Percentiles rank a stretch among this genome's conserved stretches.
These are phyloP conservation scores for Silene latifolia DNA, from an alignment of 148 eudicot species.

Conservation along the genomic window DNA sequence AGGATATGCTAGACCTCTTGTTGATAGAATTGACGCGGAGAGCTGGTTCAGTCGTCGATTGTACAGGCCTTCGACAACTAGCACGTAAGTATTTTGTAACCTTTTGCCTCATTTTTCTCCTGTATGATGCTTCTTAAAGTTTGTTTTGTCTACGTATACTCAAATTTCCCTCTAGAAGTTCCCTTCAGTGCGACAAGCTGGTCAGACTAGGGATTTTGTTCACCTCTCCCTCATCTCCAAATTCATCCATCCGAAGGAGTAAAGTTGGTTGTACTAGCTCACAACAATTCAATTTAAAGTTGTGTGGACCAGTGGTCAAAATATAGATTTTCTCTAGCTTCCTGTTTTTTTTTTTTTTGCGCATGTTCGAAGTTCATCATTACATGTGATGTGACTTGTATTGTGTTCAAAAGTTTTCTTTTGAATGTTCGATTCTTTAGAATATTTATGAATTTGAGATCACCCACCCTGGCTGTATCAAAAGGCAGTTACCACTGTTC, in stretches of 20 bases:
- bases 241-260: too few relatives aligned
- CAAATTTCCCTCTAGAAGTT: background rate
- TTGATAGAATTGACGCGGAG: conserved; percentile 71
- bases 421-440: background rate
- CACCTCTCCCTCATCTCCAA: background rate
- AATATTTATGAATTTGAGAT: background rate
- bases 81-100: conserved; percentile 64
- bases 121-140: background rate
- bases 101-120: background rate
- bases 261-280: background rate
- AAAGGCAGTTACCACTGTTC: background rate
- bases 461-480: background rate
- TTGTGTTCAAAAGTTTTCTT: background rate
- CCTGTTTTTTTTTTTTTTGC: too few relatives aligned
- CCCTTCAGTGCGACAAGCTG: background rate
- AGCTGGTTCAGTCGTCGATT: conserved; percentile 60
- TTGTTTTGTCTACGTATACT: conserved; percentile 2
- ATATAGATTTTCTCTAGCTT: too few relatives aligned
- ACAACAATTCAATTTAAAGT: background rate
- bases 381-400: background rate
- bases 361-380: background rate
- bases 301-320: background rate
- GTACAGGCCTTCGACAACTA: conserved; percentile 77
- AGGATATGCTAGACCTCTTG: conserved; percentile 97
- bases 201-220: background rate